Base-by-base conservation (phyloP, 495 filamentous ascomycete species). In the Neurospora intermedia region DNA sequence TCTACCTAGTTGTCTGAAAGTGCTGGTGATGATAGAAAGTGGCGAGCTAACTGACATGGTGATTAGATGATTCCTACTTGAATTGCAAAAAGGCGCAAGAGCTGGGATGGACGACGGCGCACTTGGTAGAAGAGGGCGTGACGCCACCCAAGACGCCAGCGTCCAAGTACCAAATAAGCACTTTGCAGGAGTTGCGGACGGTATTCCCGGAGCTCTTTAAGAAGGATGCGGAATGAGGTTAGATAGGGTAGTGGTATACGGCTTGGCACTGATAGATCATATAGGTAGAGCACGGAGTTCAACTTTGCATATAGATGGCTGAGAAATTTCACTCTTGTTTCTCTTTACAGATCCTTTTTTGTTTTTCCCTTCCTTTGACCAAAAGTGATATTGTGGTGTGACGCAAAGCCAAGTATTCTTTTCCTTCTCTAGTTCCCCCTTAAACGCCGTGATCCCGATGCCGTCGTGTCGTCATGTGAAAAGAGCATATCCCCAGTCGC, bases 151-250 rank as follows among this genome's bases (percentile, higher is more conserved):
- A 78, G 39, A 83, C 82, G 6, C 87, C 82, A 66, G 91, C 90
- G 10, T 89, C 88, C 46, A 87, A 91, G 74, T 89, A 91, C 77
- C 87, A 91, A 77, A 89, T 98, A 74, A 83, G 85, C 40, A 86
- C 87, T 73, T 83, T 98, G 38, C 87, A 93, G 73, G 91, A 96
- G 76, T 81, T 98, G 72, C 85, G 92, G 69, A 78, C 80, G 0
- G 80, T 89, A 46, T 97, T 95, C 77, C 93, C 94, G 1, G 87
- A 92, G 72, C 86, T 94, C 76, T 97, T 97, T 85, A 92, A 87
- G 75, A 83, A 71, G 27, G 48, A 23, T 1, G 4, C 31, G 20
- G 15, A 70, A 43, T 69, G 18, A 71, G 54, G 54, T 0, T 38
- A 38, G 35, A 38, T 38, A 6, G 35, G 35, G 35, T 0, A 38